Conservation (phyloP, 2,329 filamentous ascomycete species). For the Phyllosticta ampelicida region DNA sequence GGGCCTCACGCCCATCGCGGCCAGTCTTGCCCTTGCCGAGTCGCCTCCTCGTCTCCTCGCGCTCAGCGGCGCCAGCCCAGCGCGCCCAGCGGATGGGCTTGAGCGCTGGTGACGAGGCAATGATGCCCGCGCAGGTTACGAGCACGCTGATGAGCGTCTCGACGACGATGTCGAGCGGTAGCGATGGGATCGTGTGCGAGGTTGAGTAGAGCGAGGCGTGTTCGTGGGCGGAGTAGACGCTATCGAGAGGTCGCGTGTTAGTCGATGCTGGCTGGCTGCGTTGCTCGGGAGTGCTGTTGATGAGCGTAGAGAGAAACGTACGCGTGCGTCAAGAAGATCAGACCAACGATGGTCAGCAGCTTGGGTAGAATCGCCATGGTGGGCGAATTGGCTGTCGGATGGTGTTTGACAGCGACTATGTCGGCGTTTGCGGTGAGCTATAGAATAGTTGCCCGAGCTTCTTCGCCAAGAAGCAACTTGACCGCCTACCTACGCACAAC, state of each 20-base stretch:
- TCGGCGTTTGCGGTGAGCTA: neutral
- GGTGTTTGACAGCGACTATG: neutral
- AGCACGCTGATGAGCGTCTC: slow-evolving; percentile 75
- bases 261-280: neutral
- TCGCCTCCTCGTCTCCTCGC: slow-evolving; percentile 62
- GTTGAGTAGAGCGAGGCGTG: slow-evolving; percentile 60
- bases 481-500: neutral
- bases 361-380: slow-evolving; percentile 63
- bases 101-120: slow-evolving; percentile 63
- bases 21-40: slow-evolving; percentile 40
- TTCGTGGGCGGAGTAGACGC: slow-evolving; percentile 94
- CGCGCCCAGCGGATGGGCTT: slow-evolving; percentile 76
- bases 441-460: neutral
- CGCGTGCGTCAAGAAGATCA: slow-evolving; percentile 77
- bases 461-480: slow-evolving; percentile 5
- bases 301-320: slow-evolving; percentile 40
- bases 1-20: slow-evolving; percentile 23
- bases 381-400: neutral
- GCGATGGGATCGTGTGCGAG: slow-evolving; percentile 24
- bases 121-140: slow-evolving; percentile 72
- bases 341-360: slow-evolving; percentile 60
- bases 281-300: neutral
- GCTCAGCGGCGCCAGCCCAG: slow-evolving; percentile 77
- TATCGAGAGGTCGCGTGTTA: slow-evolving; percentile 29
- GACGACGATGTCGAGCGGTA: slow-evolving; percentile 78